Evolutionary conservation across 148 eudicot species (phyloP).

Genomic region (Chenopodium album): DNA sequence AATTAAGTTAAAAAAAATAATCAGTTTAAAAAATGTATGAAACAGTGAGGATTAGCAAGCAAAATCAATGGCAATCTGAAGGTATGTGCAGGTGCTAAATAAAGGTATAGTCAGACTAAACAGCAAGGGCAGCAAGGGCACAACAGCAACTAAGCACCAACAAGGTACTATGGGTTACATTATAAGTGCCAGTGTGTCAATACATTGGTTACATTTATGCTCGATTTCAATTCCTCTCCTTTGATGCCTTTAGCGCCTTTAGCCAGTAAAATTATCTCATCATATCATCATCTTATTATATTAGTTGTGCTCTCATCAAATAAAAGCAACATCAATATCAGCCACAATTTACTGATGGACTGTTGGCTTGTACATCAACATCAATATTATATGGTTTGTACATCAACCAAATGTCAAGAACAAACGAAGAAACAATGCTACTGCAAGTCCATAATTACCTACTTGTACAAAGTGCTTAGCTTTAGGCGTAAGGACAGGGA

Average conservation of each 20-base stretch:
- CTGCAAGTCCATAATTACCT: not conserved
- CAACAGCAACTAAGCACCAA: too few relatives aligned
- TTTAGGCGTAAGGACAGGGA: not conserved
- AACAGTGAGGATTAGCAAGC: too few relatives aligned
- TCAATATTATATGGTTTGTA: not conserved
- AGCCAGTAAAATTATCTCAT: not conserved
- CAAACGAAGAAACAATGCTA: not conserved
- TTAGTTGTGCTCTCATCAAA: too few relatives aligned
- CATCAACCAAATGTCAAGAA: not conserved
- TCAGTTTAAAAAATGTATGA: too few relatives aligned
- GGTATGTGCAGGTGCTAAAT: too few relatives aligned
- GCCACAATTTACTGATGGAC: not conserved
- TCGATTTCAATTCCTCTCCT: not conserved
- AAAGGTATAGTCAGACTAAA: too few relatives aligned
- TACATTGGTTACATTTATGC: not conserved
- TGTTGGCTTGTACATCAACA: not conserved
- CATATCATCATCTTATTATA: not conserved
- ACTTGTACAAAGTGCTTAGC: not conserved
- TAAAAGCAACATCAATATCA: not conserved
- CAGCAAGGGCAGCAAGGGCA: too few relatives aligned
- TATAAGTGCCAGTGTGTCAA: not conserved
- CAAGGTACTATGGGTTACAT: too few relatives aligned
- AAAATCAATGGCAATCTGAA: too few relatives aligned
- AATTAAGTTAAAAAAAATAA: too few relatives aligned
- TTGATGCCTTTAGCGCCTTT: not conserved